Conservation (phyloP, 306 rosid genomes). For the Lithocarpus polystachyus region DNA sequence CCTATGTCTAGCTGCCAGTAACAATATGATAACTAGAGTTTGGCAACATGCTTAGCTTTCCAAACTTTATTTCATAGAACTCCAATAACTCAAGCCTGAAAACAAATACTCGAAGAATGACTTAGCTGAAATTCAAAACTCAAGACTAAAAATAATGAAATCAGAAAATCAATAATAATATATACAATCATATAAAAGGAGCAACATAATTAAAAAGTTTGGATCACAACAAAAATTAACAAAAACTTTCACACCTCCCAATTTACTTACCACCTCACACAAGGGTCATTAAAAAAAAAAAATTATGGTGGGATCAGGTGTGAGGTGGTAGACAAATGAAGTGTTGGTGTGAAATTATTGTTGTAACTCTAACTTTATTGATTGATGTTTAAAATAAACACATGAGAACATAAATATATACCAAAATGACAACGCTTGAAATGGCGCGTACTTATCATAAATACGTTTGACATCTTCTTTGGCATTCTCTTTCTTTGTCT, state of each 20-base stretch:
- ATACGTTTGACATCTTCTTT: neutral
- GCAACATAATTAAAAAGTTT: no score
- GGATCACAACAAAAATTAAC: no score
- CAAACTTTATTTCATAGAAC: slow-evolving; percentile 25
- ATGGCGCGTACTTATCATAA: slow-evolving; percentile 31
- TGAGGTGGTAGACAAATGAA: no score
- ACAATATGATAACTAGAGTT: slow-evolving; percentile 10
- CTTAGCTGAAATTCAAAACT: neutral
- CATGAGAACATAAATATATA: neutral
- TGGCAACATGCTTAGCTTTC: slow-evolving; percentile 26
- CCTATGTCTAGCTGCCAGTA: neutral
- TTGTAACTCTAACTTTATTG: no score
- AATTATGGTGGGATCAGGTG: no score
- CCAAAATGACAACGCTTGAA: slow-evolving; percentile 39
- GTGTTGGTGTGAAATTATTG: no score
- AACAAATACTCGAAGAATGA: neutral
- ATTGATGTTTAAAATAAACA: neutral
- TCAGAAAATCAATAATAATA: neutral
- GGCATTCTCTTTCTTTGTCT: neutral
- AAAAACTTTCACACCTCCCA: no score
- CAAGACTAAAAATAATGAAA: neutral
- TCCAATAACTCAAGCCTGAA: slow-evolving; percentile 28
- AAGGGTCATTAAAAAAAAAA: neutral
- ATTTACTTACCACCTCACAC: no score
- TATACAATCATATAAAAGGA: no score